phyloP scores from a whole-genome alignment of 495 filamentous ascomycete species.

The Bacidia gigantensis region DNA sequence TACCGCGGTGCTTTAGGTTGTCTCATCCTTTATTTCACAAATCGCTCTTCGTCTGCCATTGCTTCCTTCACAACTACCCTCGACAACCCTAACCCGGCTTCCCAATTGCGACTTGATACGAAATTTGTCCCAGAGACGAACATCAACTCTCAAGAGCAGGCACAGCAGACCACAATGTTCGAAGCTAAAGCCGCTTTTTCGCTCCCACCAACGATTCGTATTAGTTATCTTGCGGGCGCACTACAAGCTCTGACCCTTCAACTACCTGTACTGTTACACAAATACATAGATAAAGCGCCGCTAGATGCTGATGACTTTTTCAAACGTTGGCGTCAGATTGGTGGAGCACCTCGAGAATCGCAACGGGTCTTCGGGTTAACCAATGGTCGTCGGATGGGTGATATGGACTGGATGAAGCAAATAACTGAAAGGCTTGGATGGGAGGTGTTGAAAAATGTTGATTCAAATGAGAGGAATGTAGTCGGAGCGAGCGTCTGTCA shows the following conservation, averaged over 20 bases:
- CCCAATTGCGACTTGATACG: slow-evolving; percentile 62
- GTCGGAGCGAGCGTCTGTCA: slow-evolving; percentile 86
- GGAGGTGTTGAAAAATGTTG: slow-evolving; percentile 72
- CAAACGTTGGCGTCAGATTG: slow-evolving; percentile 97
- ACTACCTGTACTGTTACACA: slow-evolving; percentile 76
- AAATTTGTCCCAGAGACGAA: slow-evolving; percentile 80
- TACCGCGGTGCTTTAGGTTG: slow-evolving; percentile 90
- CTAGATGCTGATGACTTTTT: slow-evolving; percentile 87
- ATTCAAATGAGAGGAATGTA: slow-evolving; percentile 83
- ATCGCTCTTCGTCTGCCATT: slow-evolving; percentile 73
- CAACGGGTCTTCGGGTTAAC: slow-evolving; percentile 68
- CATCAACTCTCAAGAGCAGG: slow-evolving; percentile 60
- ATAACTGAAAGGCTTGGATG: slow-evolving; percentile 72
- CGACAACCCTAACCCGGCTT: slow-evolving; percentile 59
- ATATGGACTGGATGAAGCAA: slow-evolving; percentile 46
- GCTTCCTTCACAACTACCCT: slow-evolving; percentile 87
- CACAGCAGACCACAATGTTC: slow-evolving; percentile 89
- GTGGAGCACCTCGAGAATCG: slow-evolving; percentile 68
- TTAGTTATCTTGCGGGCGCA: slow-evolving; percentile 87
- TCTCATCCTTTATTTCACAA: slow-evolving; percentile 87
- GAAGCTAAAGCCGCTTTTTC: slow-evolving; percentile 70
- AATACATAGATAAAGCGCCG: slow-evolving; percentile 88
- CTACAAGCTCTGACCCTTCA: slow-evolving; percentile 87
- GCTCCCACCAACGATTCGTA: slow-evolving; percentile 77
- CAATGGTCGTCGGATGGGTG: slow-evolving; percentile 33